Evolutionary conservation across 305 asterid species (phyloP).

Genomic region (Ilex paraguariensis): DNA sequence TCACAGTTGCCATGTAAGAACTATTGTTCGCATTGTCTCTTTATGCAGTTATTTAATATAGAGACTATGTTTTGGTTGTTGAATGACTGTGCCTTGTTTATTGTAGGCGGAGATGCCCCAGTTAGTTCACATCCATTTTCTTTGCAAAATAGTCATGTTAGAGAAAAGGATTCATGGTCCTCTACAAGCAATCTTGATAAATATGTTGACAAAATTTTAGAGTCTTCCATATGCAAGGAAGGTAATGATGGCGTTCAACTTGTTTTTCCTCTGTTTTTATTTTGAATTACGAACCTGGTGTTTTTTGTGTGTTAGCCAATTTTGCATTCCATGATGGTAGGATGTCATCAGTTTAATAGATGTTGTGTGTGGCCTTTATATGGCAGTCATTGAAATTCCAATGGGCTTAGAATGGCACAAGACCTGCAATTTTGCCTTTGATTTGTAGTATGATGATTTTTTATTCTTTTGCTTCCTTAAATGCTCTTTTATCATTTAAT

Average conservation of each 20-base stretch:
- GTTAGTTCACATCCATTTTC: slow-evolving; percentile 35
- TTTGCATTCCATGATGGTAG: too few species aligned
- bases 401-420: too few species aligned
- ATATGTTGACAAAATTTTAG: slow-evolving; percentile 5
- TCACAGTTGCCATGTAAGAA: slow-evolving; percentile 89
- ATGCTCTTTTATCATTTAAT: too few species aligned
- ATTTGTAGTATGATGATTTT: too few species aligned
- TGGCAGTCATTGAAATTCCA: too few species aligned
- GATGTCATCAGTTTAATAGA: too few species aligned
- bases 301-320: too few species aligned
- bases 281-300: background rate
- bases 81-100: slow-evolving; percentile 12
- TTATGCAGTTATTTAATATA: slow-evolving; percentile 4
- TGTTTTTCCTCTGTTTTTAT: background rate
- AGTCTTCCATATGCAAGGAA: slow-evolving; percentile 22
- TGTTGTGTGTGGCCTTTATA: too few species aligned
- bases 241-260: slow-evolving; percentile 26
- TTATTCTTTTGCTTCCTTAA: too few species aligned
- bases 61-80: background rate
- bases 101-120: slow-evolving; percentile 72
- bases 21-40: slow-evolving; percentile 13
- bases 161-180: slow-evolving; percentile 14
- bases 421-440: too few species aligned
- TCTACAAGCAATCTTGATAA: slow-evolving; percentile 7
- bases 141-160: slow-evolving; percentile 23